Evolutionary conservation across 2,329 filamentous ascomycete genomes (phyloP).

Genomic region (Claviceps cyperi): DNA sequence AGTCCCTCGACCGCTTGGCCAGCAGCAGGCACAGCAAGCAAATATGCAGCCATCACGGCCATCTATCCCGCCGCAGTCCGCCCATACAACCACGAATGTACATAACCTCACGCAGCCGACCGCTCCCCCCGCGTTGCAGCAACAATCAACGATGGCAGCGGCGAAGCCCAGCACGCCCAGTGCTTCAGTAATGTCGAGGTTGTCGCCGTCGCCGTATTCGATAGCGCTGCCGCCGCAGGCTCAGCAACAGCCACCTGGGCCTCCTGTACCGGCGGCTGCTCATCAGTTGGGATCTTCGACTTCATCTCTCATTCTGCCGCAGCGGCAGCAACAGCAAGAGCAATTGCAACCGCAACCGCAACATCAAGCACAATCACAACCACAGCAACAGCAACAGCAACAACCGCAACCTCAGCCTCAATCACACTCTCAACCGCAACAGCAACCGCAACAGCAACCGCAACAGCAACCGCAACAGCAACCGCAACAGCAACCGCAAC

Average conservation of each 20-base stretch:
- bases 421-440: too few relatives aligned
- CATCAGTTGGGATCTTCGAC: background rate
- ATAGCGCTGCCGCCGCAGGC: background rate
- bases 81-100: background rate
- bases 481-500: too few relatives aligned
- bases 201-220: background rate
- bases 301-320: background rate
- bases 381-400: background rate
- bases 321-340: background rate
- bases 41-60: conserved; percentile 4
- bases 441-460: too few relatives aligned
- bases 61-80: conserved; percentile 1
- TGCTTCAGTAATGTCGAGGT: background rate
- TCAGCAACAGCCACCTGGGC: background rate
- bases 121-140: background rate
- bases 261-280: background rate
- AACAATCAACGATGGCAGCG: background rate
- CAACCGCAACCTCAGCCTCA: too few relatives aligned
- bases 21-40: conserved; percentile 11
- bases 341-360: too few relatives aligned
- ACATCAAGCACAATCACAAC: too few relatives aligned
- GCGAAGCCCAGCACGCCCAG: background rate
- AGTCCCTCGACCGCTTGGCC: conserved; percentile 5
- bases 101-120: background rate
- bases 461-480: too few relatives aligned